Conservation (phyloP, 805 yeast species). For the Metschnikowia corniflorae region DNA sequence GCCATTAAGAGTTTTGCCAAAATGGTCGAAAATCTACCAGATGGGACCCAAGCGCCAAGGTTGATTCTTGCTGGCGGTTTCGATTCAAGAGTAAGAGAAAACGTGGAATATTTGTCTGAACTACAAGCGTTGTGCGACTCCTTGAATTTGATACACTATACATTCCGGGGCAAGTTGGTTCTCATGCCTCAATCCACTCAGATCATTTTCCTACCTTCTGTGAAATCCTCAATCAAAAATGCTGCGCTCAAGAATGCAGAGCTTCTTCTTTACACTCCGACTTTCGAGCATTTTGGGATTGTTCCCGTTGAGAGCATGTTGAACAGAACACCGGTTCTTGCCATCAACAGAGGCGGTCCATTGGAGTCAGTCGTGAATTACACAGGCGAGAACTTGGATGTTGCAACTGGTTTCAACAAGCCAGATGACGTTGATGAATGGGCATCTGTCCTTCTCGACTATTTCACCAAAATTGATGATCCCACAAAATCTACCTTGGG, state of each 20-base stretch:
- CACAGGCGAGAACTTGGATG: slow-evolving; percentile 22
- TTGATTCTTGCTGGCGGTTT: slow-evolving; percentile 89
- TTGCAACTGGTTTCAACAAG: slow-evolving; percentile 63
- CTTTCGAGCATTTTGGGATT: slow-evolving; percentile 93
- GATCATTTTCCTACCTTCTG: slow-evolving; percentile 77
- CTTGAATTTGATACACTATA: slow-evolving; percentile 43
- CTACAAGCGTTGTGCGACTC: slow-evolving; percentile 48
- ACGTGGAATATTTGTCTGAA: slow-evolving; percentile 65
- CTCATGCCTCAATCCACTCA: slow-evolving; percentile 36
- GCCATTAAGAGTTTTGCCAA: slow-evolving; percentile 68
- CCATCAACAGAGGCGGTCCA: slow-evolving; percentile 91
- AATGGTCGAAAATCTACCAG: slow-evolving; percentile 32
- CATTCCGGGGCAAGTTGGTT: slow-evolving; percentile 40
- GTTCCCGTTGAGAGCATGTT: slow-evolving; percentile 97
- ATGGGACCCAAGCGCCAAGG: slow-evolving; percentile 32
- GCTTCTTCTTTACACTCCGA: slow-evolving; percentile 80
- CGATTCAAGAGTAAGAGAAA: slow-evolving; percentile 72
- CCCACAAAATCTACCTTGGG: slow-evolving; percentile 25
- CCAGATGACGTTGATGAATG: slow-evolving; percentile 46
- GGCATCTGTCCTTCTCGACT: slow-evolving; percentile 48
- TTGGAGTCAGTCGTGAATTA: slow-evolving; percentile 61
- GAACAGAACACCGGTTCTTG: slow-evolving; percentile 76
- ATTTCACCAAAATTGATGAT: slow-evolving; percentile 24
- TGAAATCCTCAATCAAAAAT: slow-evolving; percentile 62
- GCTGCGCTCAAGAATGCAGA: slow-evolving; percentile 55